phyloP scores from a whole-genome alignment of 805 yeast species.

The Saturnispora kantuleensis region DNA sequence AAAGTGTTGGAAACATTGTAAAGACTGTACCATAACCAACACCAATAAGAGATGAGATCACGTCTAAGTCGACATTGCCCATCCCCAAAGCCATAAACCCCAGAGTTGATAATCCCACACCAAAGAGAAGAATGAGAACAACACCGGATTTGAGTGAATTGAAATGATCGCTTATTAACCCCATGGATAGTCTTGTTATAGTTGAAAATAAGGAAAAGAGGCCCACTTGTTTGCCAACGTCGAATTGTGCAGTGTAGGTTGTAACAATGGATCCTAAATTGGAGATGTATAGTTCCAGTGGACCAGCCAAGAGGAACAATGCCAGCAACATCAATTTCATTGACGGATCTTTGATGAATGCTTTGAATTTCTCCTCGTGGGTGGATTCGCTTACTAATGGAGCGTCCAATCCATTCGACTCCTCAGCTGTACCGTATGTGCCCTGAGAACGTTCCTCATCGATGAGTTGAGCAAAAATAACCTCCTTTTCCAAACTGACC shows the following conservation, averaged over 20 bases:
- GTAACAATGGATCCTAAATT: conserved; percentile 63
- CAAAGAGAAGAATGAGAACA: conserved; percentile 6
- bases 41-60: conserved; percentile 47
- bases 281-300: conserved; percentile 75
- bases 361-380: conserved; percentile 20
- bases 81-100: conserved; percentile 13
- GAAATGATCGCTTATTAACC: conserved; percentile 54
- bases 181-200: conserved; percentile 50
- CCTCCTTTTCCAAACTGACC: conserved; percentile 47
- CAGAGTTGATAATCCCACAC: conserved; percentile 8
- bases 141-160: conserved; percentile 14
- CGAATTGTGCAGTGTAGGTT: conserved; percentile 19
- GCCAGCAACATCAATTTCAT: conserved; percentile 57
- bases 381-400: conserved; percentile 5
- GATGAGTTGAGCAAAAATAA: conserved; percentile 27
- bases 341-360: conserved; percentile 40
- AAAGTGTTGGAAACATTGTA: conserved; percentile 73
- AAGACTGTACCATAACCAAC: conserved; percentile 71
- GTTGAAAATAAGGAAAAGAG: conserved; percentile 60
- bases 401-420: conserved; percentile 4
- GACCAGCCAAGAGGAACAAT: conserved; percentile 65
- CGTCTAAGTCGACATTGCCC: conserved; percentile 8
- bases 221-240: conserved; percentile 42
- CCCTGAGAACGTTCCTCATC: conserved; percentile 12
- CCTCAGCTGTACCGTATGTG: conserved; percentile 4